Evolutionary conservation across 441 rosid genomes (phyloP).

Genomic region (Dalechampia spathulata): DNA sequence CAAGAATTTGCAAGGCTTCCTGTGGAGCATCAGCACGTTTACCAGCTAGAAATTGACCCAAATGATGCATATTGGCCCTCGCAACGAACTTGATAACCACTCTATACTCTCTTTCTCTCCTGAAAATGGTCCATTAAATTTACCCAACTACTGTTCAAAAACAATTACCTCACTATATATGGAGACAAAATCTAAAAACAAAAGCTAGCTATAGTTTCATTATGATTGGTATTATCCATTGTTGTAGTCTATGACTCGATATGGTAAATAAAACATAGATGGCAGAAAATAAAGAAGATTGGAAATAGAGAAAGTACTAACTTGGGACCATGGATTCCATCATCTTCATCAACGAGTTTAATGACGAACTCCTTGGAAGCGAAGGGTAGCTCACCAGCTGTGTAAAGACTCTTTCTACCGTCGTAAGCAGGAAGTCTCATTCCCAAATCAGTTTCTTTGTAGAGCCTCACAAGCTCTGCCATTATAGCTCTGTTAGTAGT

Average conservation of each 20-base stretch:
- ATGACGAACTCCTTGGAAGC: conserved; percentile 75
- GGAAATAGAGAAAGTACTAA: conserved; percentile 25
- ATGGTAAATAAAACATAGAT: neutral
- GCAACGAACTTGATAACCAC: conserved; percentile 86
- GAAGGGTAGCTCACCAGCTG: conserved; percentile 95
- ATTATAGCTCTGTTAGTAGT: conserved; percentile 80
- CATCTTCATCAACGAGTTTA: conserved; percentile 75
- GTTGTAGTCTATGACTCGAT: no score
- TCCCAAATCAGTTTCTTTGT: conserved; percentile 85
- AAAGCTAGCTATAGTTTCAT: no score
- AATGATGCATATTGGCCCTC: conserved; percentile 80
- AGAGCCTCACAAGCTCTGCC: conserved; percentile 80
- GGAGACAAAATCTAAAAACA: no score
- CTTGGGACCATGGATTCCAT: conserved; percentile 80
- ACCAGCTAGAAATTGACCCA: conserved; percentile 84
- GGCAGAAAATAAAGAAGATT: no score
- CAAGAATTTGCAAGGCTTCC: conserved; percentile 87
- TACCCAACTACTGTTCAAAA: no score
- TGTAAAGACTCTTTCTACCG: conserved; percentile 92
- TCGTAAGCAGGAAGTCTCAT: conserved; percentile 93
- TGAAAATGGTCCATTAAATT: no score
- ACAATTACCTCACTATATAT: no score
- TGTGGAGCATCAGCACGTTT: conserved; percentile 88
- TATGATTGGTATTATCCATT: no score
- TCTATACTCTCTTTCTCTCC: conserved; percentile 74